These are phyloP conservation scores for Ascochyta lentis DNA, from an alignment of 2,329 filamentous ascomycete genomes.

Conservation along the genomic window DNA sequence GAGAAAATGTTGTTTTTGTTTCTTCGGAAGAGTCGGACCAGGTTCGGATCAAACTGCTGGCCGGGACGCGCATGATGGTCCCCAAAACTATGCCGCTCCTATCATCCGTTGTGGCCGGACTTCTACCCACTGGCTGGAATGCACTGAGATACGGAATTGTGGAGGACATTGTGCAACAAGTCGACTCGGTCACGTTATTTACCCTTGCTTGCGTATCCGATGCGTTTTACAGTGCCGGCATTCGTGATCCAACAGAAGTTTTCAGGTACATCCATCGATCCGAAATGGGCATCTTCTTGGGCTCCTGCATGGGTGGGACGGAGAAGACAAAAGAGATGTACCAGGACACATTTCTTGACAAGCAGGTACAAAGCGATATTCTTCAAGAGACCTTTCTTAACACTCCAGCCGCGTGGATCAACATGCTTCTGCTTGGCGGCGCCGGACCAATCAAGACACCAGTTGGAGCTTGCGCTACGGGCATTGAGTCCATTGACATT, in stretches of 20 bases:
- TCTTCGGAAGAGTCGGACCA: background rate
- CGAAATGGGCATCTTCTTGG: constrained; percentile 47
- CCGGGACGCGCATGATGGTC: background rate
- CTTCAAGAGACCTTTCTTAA: constrained; percentile 49
- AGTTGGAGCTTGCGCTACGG: constrained; percentile 50
- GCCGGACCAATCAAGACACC: constrained; percentile 48
- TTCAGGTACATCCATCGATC: constrained; percentile 47
- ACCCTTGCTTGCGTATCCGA: constrained; percentile 28
- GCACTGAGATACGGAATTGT: constrained; percentile 46
- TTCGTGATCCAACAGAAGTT: constrained; percentile 43
- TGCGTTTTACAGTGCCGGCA: constrained; percentile 44
- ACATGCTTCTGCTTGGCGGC: constrained; percentile 51
- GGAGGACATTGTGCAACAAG: constrained; percentile 36
- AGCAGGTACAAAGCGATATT: constrained; percentile 43
- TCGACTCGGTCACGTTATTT: constrained; percentile 6
- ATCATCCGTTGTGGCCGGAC: background rate
- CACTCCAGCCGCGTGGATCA: constrained; percentile 49
- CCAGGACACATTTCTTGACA: constrained; percentile 39
- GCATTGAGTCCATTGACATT: constrained; percentile 47
- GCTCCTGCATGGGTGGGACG: constrained; percentile 41
- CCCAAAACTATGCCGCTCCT: background rate
- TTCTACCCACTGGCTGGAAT: constrained; percentile 46
- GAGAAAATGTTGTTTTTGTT: constrained; percentile 35
- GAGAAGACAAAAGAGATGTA: constrained; percentile 38
- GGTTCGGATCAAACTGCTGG: background rate